Evolutionary conservation across 2,329 filamentous ascomycete genomes (phyloP).

Genomic region (Colletotrichum sp.): DNA sequence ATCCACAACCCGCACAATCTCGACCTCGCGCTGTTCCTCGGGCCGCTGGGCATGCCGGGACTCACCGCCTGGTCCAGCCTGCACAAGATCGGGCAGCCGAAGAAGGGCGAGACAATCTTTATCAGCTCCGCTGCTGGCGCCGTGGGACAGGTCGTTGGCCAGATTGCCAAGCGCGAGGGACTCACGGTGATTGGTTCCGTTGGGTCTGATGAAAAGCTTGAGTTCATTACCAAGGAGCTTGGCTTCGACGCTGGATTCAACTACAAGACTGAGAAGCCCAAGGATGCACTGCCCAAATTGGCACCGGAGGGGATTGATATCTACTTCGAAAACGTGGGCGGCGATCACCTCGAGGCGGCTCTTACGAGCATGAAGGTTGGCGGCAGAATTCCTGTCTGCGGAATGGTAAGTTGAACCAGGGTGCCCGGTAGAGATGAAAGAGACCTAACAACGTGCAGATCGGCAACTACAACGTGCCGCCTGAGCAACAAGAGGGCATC

Average conservation of each 20-base stretch:
- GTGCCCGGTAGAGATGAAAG: too few relatives aligned
- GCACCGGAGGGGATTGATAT: conserved; percentile 80
- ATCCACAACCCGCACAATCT: conserved; percentile 73
- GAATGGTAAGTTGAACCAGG: conserved; percentile 58
- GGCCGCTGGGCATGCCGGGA: conserved; percentile 67
- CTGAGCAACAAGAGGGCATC: conserved; percentile 65
- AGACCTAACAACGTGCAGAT: conserved; percentile 43
- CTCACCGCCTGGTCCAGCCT: conserved; percentile 75
- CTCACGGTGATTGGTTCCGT: conserved; percentile 83
- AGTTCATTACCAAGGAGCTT: conserved; percentile 61
- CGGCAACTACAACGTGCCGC: conserved; percentile 71
- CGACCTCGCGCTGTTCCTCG: conserved; percentile 71
- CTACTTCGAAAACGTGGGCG: conserved; percentile 61
- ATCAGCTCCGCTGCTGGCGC: conserved; percentile 81
- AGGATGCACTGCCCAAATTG: conserved; percentile 71
- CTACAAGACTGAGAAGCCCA: conserved; percentile 82
- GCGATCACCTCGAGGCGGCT: conserved; percentile 54
- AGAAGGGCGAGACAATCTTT: conserved; percentile 77
- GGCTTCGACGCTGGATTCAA: conserved; percentile 73
- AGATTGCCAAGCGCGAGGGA: conserved; percentile 82
- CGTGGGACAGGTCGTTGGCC: conserved; percentile 85
- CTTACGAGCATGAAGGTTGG: conserved; percentile 57
- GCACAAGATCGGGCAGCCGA: conserved; percentile 66
- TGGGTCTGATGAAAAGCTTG: conserved; percentile 79
- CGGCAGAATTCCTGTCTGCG: conserved; percentile 69